These are phyloP conservation scores for Polytrichum formosum DNA, from an alignment of 225 moss, liverwort and hornwort genomes.

Conservation along the genomic window DNA sequence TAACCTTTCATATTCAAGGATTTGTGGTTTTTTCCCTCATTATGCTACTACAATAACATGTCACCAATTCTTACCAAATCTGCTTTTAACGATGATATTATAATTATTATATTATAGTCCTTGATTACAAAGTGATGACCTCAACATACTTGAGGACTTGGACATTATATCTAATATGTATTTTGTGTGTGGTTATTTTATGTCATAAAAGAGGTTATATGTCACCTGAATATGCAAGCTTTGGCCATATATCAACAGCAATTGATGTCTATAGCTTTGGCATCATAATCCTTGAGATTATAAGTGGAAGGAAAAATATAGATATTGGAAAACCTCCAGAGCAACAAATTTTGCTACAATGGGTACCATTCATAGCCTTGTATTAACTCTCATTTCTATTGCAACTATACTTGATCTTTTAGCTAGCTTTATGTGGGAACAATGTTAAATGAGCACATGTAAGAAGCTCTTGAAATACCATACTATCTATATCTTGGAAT, in stretches of 20 bases:
- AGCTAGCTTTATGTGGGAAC: background rate
- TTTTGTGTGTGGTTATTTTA: background rate
- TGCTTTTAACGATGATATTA: too few relatives aligned
- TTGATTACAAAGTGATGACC: too few relatives aligned
- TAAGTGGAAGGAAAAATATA: conserved; percentile 48
- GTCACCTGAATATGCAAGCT: conserved; percentile 51
- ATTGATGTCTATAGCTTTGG: conserved; percentile 59
- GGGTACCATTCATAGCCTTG: conserved; percentile 24
- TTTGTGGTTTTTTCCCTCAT: too few relatives aligned
- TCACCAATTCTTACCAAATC: too few relatives aligned
- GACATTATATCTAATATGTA: too few relatives aligned
- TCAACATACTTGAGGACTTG: too few relatives aligned
- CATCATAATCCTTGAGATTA: conserved; percentile 43
- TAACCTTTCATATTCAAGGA: too few relatives aligned
- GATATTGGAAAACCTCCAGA: conserved; percentile 30
- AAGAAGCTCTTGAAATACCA: too few relatives aligned
- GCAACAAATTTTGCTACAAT: conserved; percentile 40
- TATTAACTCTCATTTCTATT: background rate
- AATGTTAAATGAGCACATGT: too few relatives aligned
- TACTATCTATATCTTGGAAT: too few relatives aligned
- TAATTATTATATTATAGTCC: too few relatives aligned
- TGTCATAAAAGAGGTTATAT: conserved; percentile 35
- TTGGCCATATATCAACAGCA: conserved; percentile 41
- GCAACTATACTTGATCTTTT: background rate
- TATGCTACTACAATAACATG: too few relatives aligned